Conservation (phyloP, 352 stramenopile species). For the Plasmopara viticola region DNA sequence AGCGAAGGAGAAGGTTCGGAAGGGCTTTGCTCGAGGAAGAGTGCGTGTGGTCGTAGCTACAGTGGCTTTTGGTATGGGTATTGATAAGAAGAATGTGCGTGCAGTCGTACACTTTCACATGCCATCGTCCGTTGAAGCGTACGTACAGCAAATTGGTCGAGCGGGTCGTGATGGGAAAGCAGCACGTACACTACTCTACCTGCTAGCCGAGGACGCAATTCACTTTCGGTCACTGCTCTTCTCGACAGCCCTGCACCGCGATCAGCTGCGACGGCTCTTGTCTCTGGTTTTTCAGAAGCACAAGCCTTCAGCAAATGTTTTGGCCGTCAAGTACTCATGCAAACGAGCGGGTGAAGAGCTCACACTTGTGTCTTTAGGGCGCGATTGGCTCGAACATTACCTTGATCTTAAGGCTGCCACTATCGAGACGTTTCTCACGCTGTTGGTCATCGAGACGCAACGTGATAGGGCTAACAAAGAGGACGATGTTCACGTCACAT, state of each 20-base stretch:
- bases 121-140: constrained; percentile 96
- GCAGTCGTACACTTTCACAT: constrained; percentile 98
- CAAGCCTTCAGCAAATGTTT: constrained; percentile 5
- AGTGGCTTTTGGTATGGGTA: constrained; percentile 97
- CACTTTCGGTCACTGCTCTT: constrained; percentile 70
- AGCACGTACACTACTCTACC: constrained; percentile 57
- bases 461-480: constrained; percentile 6
- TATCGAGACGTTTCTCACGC: constrained; percentile 74
- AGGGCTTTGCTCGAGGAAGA: constrained; percentile 83
- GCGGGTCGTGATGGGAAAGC: constrained; percentile 91
- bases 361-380: constrained; percentile 38
- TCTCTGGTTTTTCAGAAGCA: constrained; percentile 31
- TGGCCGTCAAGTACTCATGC: constrained; percentile 20
- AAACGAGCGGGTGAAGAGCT: constrained; percentile 12
- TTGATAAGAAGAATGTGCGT: constrained; percentile 96
- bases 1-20: constrained; percentile 71
- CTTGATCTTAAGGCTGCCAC: constrained; percentile 69
- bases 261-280: constrained; percentile 47
- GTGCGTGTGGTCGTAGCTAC: constrained; percentile 93
- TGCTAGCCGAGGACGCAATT: constrained; percentile 54
- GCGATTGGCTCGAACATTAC: constrained; percentile 51
- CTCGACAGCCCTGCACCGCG: constrained; percentile 51
- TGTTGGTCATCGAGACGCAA: constrained; percentile 37
- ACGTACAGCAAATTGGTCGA: constrained; percentile 96
- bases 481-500: constrained; percentile 19